These are phyloP conservation scores for Syncephalastrum racemosum DNA, from an alignment of 371 early-diverging fungal species.

Conservation along the genomic window DNA sequence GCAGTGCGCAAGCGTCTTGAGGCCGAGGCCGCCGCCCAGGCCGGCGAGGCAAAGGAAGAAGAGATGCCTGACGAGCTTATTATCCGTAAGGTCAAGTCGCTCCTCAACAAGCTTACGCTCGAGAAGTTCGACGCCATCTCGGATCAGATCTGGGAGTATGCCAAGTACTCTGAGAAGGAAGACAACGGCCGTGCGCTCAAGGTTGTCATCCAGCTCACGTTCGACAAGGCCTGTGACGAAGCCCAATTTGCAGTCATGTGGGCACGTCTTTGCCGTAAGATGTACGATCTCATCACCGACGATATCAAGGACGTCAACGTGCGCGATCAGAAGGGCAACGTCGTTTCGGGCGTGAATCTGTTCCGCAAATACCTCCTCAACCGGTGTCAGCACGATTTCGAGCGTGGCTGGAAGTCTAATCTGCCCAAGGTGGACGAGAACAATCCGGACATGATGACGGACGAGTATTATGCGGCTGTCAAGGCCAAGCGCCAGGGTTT, in stretches of 20 bases:
- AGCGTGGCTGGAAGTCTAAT: slow-evolving; percentile 76
- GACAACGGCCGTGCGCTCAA: slow-evolving; percentile 69
- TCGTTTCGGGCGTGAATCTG: slow-evolving; percentile 63
- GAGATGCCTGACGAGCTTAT: slow-evolving; percentile 63
- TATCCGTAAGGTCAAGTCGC: slow-evolving; percentile 79
- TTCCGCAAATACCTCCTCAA: slow-evolving; percentile 91
- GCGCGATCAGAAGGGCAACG: slow-evolving; percentile 50
- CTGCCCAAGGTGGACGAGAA: slow-evolving; percentile 46
- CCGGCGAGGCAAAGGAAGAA: slow-evolving; percentile 24
- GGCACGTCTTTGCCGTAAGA: slow-evolving; percentile 80
- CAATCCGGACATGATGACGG: slow-evolving; percentile 53
- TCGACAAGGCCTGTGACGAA: slow-evolving; percentile 96
- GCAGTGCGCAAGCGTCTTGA: slow-evolving; percentile 28
- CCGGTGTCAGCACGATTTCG: slow-evolving; percentile 90
- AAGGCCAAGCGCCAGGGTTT: slow-evolving; percentile 95
- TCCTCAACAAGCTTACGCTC: slow-evolving; percentile 93
- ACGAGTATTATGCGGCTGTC: slow-evolving; percentile 81
- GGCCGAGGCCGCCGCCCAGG: slow-evolving; percentile 15
- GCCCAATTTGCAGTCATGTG: slow-evolving; percentile 88
- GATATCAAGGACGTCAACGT: slow-evolving; percentile 56
- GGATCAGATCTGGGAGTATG: slow-evolving; percentile 80
- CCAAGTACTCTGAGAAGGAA: slow-evolving; percentile 67
- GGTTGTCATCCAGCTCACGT: slow-evolving; percentile 81
- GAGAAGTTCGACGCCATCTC: slow-evolving; percentile 91
- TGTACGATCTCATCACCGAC: slow-evolving; percentile 56